Percentiles rank a stretch among this genome's conserved stretches.
These are phyloP conservation scores for Hyaloperonospora brassicae DNA, from an alignment of 352 stramenopile species.

Conservation along the genomic window DNA sequence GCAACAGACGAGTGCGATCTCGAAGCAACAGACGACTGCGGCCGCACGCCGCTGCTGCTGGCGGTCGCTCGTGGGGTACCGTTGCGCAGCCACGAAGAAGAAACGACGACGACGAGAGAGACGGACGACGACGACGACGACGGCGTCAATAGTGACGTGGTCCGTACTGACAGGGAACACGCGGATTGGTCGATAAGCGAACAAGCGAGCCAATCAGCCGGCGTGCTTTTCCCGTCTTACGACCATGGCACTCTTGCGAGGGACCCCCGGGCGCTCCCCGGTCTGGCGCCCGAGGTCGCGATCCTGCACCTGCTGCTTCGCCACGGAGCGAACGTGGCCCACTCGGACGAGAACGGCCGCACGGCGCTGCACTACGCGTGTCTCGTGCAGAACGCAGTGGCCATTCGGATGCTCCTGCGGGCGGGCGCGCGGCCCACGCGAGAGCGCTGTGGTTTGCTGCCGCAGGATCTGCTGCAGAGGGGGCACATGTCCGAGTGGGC, in stretches of 20 bases:
- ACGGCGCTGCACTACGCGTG: constrained; percentile 77
- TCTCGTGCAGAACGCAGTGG: constrained; percentile 63
- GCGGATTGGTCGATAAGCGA: too few species aligned
- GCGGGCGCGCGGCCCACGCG: constrained; percentile 56
- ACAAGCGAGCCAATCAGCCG: too few species aligned
- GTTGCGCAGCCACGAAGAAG: constrained; percentile 30
- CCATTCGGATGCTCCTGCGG: constrained; percentile 71
- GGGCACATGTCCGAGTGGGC: constrained; percentile 65
- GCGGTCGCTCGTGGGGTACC: constrained; percentile 55
- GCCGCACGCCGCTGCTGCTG: constrained; percentile 65
- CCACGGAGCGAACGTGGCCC: constrained; percentile 66
- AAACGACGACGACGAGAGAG: constrained; percentile 21
- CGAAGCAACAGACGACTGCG: constrained; percentile 63
- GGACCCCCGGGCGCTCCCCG: too few species aligned
- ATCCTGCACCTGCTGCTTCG: constrained; percentile 71
- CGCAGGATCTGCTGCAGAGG: constrained; percentile 70
- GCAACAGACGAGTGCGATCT: constrained; percentile 48
- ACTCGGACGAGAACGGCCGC: constrained; percentile 79
- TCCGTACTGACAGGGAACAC: constrained; percentile 1
- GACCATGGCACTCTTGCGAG: too few species aligned
- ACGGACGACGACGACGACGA: neutral
- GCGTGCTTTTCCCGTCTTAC: too few species aligned
- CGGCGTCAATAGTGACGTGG: neutral
- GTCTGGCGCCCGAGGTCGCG: constrained; percentile 52
- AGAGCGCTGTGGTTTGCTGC: constrained; percentile 63